These are phyloP conservation scores for Cyclaneusma minus DNA, from an alignment of 2,329 filamentous ascomycete genomes.

Conservation along the genomic window DNA sequence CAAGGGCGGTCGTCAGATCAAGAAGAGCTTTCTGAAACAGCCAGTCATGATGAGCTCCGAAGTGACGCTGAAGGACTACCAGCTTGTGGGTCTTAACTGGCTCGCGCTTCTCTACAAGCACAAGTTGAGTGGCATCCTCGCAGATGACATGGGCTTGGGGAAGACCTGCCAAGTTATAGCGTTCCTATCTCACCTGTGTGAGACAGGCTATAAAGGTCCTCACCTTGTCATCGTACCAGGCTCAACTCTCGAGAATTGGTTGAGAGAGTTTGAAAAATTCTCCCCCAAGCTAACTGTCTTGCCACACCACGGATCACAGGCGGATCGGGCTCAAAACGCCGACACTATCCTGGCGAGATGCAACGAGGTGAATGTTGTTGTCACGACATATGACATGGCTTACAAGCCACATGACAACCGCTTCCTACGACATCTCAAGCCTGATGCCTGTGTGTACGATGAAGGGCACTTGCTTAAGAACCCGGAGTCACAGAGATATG, in stretches of 20 bases:
- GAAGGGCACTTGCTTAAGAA: slow-evolving; percentile 94
- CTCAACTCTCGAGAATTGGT: slow-evolving; percentile 92
- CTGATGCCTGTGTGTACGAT: slow-evolving; percentile 56
- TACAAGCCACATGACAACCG: slow-evolving; percentile 38
- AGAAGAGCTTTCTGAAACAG: slow-evolving; percentile 27
- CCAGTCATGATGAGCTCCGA: slow-evolving; percentile 64
- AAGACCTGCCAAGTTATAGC: slow-evolving; percentile 97
- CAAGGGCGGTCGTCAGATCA: slow-evolving; percentile 2
- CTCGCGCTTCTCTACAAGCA: slow-evolving; percentile 69
- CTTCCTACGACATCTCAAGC: slow-evolving; percentile 43
- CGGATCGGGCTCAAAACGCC: slow-evolving; percentile 51
- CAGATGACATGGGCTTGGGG: slow-evolving; percentile 92
- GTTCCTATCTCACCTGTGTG: slow-evolving; percentile 70
- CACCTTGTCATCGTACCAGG: slow-evolving; percentile 83
- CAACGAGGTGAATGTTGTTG: slow-evolving; percentile 51
- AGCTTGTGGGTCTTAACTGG: slow-evolving; percentile 92
- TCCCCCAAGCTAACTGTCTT: slow-evolving; percentile 60
- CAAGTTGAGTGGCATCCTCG: slow-evolving; percentile 74
- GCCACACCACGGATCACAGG: slow-evolving; percentile 50
- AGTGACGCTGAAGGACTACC: slow-evolving; percentile 78
- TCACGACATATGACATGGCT: slow-evolving; percentile 58
- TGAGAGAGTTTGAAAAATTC: slow-evolving; percentile 77
- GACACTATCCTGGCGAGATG: slow-evolving; percentile 48
- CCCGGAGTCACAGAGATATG: slow-evolving; percentile 65
- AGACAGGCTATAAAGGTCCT: slow-evolving; percentile 51